phyloP scores from a whole-genome alignment of 768 basidiomycete genomes.

The Leccinum uliginosum region DNA sequence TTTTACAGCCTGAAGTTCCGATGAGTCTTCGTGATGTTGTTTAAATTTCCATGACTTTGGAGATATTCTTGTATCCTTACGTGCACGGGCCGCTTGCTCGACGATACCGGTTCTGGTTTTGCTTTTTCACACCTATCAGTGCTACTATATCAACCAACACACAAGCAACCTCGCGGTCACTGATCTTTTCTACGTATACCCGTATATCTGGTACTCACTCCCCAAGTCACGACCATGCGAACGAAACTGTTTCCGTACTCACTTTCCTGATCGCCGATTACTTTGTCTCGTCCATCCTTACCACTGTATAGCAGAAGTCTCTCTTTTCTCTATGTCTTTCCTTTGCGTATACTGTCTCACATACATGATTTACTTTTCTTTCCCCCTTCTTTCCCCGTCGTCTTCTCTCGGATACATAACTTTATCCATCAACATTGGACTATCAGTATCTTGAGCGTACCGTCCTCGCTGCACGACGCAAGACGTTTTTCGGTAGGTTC shows the following conservation, averaged over 20 bases:
- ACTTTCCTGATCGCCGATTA: conserved; percentile 21
- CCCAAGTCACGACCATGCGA: conserved; percentile 28
- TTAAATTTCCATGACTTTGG: conserved; percentile 44
- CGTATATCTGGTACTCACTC: conserved; percentile 49
- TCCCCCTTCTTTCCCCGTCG: neutral
- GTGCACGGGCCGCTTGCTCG: conserved; percentile 42
- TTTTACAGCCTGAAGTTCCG: conserved; percentile 79
- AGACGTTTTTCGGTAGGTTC: conserved; percentile 42
- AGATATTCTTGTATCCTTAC: conserved; percentile 79
- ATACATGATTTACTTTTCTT: conserved; percentile 15
- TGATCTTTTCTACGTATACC: conserved; percentile 56
- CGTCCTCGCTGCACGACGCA: conserved; percentile 91
- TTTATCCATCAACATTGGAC: conserved; percentile 52
- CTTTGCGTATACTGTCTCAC: conserved; percentile 26
- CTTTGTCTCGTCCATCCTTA: conserved; percentile 34
- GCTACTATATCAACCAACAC: conserved; percentile 47
- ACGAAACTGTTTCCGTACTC: conserved; percentile 64
- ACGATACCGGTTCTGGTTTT: conserved; percentile 29
- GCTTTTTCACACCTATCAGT: conserved; percentile 34
- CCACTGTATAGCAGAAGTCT: conserved; percentile 66
- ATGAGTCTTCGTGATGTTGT: conserved; percentile 87
- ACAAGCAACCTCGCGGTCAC: conserved; percentile 33
- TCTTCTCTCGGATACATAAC: conserved; percentile 29
- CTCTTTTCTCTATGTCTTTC: conserved; percentile 12
- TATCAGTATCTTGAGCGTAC: conserved; percentile 75